Conservation (phyloP, 2,329 filamentous ascomycete species). For the Talaromyces verruculosus region DNA sequence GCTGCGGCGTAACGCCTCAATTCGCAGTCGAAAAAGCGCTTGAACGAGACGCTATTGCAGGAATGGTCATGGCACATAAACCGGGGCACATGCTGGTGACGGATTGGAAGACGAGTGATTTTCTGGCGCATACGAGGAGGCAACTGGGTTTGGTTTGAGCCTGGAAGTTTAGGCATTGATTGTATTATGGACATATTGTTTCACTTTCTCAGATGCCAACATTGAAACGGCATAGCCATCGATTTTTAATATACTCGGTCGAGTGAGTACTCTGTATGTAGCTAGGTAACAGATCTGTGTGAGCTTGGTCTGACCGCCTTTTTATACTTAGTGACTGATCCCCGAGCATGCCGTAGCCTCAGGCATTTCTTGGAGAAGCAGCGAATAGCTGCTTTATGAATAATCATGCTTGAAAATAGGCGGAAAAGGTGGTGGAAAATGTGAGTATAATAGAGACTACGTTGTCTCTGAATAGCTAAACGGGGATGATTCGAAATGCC, state of each 20-base stretch:
- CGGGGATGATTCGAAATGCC: no score
- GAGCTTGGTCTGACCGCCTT: no score
- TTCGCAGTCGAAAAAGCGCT: slow-evolving; percentile 63
- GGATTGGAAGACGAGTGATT: slow-evolving; percentile 51
- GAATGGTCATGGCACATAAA: slow-evolving; percentile 61
- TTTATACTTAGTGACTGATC: no score
- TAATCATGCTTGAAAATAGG: no score
- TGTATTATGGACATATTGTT: background rate
- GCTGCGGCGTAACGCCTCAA: slow-evolving; percentile 66
- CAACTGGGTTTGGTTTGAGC: background rate
- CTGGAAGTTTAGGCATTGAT: background rate
- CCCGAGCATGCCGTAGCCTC: no score
- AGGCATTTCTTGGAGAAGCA: no score
- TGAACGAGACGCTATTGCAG: slow-evolving; percentile 55
- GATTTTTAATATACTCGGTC: background rate
- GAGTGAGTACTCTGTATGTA: background rate
- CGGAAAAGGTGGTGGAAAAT: no score
- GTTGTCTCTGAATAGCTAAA: no score
- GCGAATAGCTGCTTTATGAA: no score
- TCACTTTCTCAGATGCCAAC: background rate
- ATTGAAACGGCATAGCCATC: background rate
- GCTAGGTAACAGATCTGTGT: background rate
- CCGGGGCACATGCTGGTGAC: slow-evolving; percentile 64
- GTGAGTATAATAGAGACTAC: no score
- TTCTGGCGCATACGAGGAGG: slow-evolving; percentile 18